A percentile compares a stretch with the other conserved stretches of the same genome.
These are phyloP conservation scores for Nothophytophthora sp. DNA, from an alignment of 352 stramenopile genomes.

Conservation along the genomic window DNA sequence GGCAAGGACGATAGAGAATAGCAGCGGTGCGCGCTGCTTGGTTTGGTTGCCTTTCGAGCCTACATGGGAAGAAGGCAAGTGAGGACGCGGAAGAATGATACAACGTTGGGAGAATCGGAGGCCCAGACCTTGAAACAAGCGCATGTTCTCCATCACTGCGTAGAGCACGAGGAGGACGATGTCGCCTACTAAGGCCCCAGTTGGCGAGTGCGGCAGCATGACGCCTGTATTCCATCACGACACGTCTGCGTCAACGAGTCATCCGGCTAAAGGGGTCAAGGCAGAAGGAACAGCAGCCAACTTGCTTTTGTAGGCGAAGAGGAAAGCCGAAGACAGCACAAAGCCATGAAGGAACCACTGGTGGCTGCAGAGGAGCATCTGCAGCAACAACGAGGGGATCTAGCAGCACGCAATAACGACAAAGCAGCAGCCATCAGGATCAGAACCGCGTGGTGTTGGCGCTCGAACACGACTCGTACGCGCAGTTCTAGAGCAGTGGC, in stretches of 20 bases:
- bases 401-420: constrained; percentile 8
- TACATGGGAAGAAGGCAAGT: constrained; percentile 2
- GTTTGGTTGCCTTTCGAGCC: constrained; percentile 87
- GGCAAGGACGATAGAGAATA: constrained; percentile 55
- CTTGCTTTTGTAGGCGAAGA: constrained; percentile 80
- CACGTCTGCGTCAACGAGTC: not conserved
- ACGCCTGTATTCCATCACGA: constrained; percentile 16
- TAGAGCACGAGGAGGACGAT: constrained; percentile 69
- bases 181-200: constrained; percentile 55
- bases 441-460: too few species aligned
- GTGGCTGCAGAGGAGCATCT: constrained; percentile 74
- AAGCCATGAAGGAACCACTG: constrained; percentile 72
- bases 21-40: constrained; percentile 54
- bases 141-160: constrained; percentile 48
- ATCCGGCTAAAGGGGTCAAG: not conserved
- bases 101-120: too few species aligned
- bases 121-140: constrained; percentile 82
- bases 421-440: constrained; percentile 1
- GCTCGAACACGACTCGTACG: too few species aligned
- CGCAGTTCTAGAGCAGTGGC: too few species aligned
- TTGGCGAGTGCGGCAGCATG: constrained; percentile 48
- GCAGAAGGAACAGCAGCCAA: not conserved
- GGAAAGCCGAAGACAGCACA: constrained; percentile 36
- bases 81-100: not conserved
- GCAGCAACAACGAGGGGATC: constrained; percentile 54